phyloP scores from a whole-genome alignment of 192 early-diverging fungal species.

The Podila epicladia region DNA sequence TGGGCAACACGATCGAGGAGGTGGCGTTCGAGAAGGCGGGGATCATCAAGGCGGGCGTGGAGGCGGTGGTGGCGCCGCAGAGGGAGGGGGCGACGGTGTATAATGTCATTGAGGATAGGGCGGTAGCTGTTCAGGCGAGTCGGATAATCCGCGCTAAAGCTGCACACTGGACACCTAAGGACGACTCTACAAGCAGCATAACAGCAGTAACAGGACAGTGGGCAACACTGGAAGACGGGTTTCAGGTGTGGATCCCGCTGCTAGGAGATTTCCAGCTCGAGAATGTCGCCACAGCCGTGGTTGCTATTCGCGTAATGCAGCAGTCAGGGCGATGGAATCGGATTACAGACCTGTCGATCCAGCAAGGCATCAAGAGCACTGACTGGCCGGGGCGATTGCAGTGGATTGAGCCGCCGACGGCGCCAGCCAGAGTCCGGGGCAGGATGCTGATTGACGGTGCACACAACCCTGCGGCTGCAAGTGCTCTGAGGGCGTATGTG shows the following conservation, averaged over 20 bases:
- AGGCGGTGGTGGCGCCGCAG: slow-evolving; percentile 67
- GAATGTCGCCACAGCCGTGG: slow-evolving; percentile 82
- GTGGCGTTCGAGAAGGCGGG: slow-evolving; percentile 88
- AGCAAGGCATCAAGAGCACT: slow-evolving; percentile 70
- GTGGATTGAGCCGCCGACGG: slow-evolving; percentile 53
- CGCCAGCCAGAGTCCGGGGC: slow-evolving; percentile 31
- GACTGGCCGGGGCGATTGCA: slow-evolving; percentile 90
- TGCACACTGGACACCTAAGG: slow-evolving; percentile 26
- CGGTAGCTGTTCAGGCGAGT: slow-evolving; percentile 16
- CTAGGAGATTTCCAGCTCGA: slow-evolving; percentile 82
- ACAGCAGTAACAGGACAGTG: slow-evolving; percentile 9
- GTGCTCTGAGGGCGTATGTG: slow-evolving; percentile 73
- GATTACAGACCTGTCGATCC: slow-evolving; percentile 63
- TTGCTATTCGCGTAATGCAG: slow-evolving; percentile 64
- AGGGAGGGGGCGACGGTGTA: slow-evolving; percentile 50
- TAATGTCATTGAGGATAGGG: slow-evolving; percentile 37
- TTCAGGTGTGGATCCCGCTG: slow-evolving; percentile 64
- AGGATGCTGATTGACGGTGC: slow-evolving; percentile 89
- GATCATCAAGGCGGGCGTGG: slow-evolving; percentile 70
- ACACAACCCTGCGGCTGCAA: slow-evolving; percentile 83
- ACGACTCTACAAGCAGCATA: background rate
- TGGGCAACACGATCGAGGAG: slow-evolving; percentile 77
- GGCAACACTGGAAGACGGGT: slow-evolving; percentile 20
- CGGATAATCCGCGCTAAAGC: slow-evolving; percentile 25
- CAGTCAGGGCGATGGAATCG: background rate